Conservation (phyloP, 257 asterid species). For the Ligustrum vulgare region DNA sequence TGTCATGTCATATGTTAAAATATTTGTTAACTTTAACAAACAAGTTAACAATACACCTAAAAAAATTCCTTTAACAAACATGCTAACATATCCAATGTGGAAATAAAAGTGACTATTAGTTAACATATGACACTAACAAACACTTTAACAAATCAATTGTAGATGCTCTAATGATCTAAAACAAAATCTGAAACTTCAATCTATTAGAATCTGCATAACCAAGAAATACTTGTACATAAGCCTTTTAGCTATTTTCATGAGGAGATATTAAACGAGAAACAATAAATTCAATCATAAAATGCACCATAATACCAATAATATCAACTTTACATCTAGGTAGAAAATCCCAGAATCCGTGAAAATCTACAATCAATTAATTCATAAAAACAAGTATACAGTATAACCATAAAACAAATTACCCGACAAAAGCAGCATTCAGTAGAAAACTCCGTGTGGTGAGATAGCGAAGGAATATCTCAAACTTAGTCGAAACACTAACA, state of each 20-base stretch:
- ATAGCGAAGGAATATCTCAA: conserved; percentile 62
- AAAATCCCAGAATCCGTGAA: background rate
- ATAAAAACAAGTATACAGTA: background rate
- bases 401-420: conserved; percentile 40
- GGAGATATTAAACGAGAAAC: background rate
- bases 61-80: no score
- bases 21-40: no score
- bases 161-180: background rate
- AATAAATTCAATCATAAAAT: background rate
- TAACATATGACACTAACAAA: no score
- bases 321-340: background rate
- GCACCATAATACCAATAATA: background rate
- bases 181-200: background rate
- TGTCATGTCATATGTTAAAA: no score
- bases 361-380: background rate
- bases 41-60: no score
- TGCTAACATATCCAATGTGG: no score
- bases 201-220: background rate
- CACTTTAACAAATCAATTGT: no score
- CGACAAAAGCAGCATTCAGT: conserved; percentile 62
- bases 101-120: no score
- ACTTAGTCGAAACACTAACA: conserved; percentile 29
- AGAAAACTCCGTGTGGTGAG: conserved; percentile 61
- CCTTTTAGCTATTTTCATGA: background rate
- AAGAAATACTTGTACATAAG: background rate